Base-by-base conservation (phyloP, 1,284 basidiomycete genomes). In the Trichosporon ovoides region DNA sequence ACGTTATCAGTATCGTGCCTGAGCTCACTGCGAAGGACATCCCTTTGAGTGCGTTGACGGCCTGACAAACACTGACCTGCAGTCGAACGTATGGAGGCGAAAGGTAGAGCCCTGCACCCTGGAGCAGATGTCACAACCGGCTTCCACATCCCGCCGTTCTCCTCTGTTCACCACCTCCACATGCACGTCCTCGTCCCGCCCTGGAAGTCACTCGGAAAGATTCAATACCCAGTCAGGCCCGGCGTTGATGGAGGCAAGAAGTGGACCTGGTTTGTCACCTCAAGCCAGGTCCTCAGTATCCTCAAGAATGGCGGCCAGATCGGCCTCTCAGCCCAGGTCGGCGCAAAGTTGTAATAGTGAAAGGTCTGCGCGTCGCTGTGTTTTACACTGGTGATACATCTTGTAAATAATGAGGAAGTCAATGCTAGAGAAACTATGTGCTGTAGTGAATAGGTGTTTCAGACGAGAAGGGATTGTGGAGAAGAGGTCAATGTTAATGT, bases 111-210 rank as follows among this genome's bases (percentile, higher is more conserved):
- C 83, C 55, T 77, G 65, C 61, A 52, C 7, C 52, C 52, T 5
- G 71, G 18, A 56, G 46, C 64, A 51, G 31, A 35, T 48, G 58
- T n/a, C 53, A 87, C 85, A 60, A 79, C 88, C 72, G 88, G 88
- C 2, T 90, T 88, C 66, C 88, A 91, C 71, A 87, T 91, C 61
- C 87, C 89, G 0, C 89, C 89, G 0, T 88, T 88, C 72, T 85
- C 83, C 58, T 87, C 85, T 16, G 83, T 91, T 2, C 77, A 84
- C 28, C 89, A 92, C 72, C 77, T 92, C 14, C 89, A 92, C 70
- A 74, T 93, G 38, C 90, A 92, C 72, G 84, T 87, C 19, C 84
- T 89, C 46, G 83, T 80, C 5, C 76, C 89, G 35, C 88, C 88
- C 1, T 88, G 87, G 74, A 81, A 75, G 9, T 81, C 82, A 0